Base-by-base conservation (phyloP, 1,139 yeast genomes). In the Debaryomycetaceae sp. region DNA sequence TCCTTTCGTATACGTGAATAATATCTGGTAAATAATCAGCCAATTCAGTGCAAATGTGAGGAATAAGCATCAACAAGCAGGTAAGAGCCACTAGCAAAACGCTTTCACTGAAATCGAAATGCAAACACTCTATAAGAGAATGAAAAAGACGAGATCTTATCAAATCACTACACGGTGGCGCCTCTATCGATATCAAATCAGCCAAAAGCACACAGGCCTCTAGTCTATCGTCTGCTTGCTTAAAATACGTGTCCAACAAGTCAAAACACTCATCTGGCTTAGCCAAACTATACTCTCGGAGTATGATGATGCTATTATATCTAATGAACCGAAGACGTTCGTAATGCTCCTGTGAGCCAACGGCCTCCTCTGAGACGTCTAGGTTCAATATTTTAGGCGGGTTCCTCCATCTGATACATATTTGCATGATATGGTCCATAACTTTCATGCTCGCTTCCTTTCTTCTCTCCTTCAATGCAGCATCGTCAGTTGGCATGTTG, bases 311-410 rank as follows among this genome's bases (percentile, higher is more conserved):
- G 45, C 80, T 69, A 51, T 80, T 80, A 47, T 60, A 59, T 38
- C 65, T 68, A 11, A 78, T 66, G 51, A 78, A 80, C 36, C 87
- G 60, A 24, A 65, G 53, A 27, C 84, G 59, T 53, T 82, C 87
- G 42, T 66, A 73, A 39, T 63, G 64, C 29, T 61, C 65, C 29
- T 68, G 76, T 14, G 63, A 56, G 24, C 59, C 57, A 8, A 43
- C 50, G 35, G 62, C 66, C 13, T 50, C 54, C 0, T 53, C 58
- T 6, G 46, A 40, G 1, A 55, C 45, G 5, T 50, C 37, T n/a
- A 66, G 39, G 9, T 55, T 56, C 6, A 68, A 56, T 11, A 54
- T 43, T 2, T 50, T 51, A 38, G 52, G 53, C 3, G 49, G 47
- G 5, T 51, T 49, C 34, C 52, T 52, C 4, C 54, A 50, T 0